Evolutionary conservation across 148 eudicot species (phyloP).

Genomic region (Silene uniflora): DNA sequence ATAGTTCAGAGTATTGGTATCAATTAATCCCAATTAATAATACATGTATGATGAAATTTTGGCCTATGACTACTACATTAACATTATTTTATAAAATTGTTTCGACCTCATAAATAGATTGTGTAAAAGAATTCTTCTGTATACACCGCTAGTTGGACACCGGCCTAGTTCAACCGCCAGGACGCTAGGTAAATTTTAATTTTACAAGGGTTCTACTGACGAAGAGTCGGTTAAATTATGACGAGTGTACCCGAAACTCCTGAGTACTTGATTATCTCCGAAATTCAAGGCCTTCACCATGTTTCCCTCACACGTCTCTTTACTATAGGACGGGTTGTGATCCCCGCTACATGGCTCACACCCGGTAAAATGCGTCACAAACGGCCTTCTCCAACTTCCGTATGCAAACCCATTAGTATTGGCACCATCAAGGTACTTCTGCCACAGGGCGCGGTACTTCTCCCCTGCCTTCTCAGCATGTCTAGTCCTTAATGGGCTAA

Average conservation of each 20-base stretch:
- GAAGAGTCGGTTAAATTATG: conserved; percentile 44
- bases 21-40: no score
- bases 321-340: conserved; percentile 47
- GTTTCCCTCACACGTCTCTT: conserved; percentile 48
- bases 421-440: conserved; percentile 37
- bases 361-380: conserved; percentile 79
- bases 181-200: neutral
- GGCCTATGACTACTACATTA: neutral
- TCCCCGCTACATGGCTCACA: conserved; percentile 86
- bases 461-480: conserved; percentile 68
- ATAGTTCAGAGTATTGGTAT: no score
- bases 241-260: conserved; percentile 51
- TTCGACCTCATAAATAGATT: neutral
- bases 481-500: conserved; percentile 33
- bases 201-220: conserved; percentile 25
- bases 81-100: neutral
- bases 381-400: conserved; percentile 51
- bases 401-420: conserved; percentile 1
- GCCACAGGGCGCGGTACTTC: conserved; percentile 4
- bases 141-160: neutral
- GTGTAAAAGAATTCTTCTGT: conserved; percentile 15
- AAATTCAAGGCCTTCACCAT: conserved; percentile 62
- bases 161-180: neutral
- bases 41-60: no score
- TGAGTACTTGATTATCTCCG: conserved; percentile 73